Evolutionary conservation across 1,284 basidiomycete genomes (phyloP), one percentile per base, ranked within the genome.

Genomic region (Ceratobasidium sp.): DNA sequence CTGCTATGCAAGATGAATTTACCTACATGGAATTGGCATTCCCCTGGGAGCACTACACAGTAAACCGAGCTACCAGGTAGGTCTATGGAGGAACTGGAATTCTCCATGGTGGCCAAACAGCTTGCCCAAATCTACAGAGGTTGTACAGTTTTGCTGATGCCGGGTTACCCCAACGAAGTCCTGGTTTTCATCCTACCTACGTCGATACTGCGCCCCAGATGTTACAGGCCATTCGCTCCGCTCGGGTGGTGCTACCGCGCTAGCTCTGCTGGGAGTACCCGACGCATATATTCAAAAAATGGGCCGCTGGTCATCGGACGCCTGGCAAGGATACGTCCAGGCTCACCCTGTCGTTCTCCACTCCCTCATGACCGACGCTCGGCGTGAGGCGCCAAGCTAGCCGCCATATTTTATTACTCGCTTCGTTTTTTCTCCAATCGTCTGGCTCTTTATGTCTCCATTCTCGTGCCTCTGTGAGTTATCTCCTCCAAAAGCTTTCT

Each of bases 191-290:
- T 21, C 16, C 0, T 62, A 71, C 4, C 72, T 81, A 1, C 74
- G 32, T 1, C 69, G 71, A 26, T 76, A 80, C 57, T 35, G 74
- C 1, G 44, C 35, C 43, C 11, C 43, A 41, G 38, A 43, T 30
- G 58, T 75, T n/a, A 38, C 61, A 8, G 82, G 83, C 0, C 83
- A 84, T 57, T 84, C 83, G 2, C 30, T 79, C 18, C 78, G 81
- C 2, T 78, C 82, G 7, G 82, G 83, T 0, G 81, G 81, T 1
- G 82, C 83, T 0, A 85, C 83, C 0, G 78, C 75, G 46, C 79
- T 80, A 41, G 82, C 82, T 0, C 50, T 75, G 0, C 72, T 77
- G 0, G 82, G 83, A 0, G 71, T 80, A 2, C 74, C 82, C 0
- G 77, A 80, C 21, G 74, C 78, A 14, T 50, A 76, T 30, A 83